These are phyloP conservation scores for Chaetomium cochliodes DNA, from an alignment of 495 filamentous ascomycete genomes.

Conservation along the genomic window DNA sequence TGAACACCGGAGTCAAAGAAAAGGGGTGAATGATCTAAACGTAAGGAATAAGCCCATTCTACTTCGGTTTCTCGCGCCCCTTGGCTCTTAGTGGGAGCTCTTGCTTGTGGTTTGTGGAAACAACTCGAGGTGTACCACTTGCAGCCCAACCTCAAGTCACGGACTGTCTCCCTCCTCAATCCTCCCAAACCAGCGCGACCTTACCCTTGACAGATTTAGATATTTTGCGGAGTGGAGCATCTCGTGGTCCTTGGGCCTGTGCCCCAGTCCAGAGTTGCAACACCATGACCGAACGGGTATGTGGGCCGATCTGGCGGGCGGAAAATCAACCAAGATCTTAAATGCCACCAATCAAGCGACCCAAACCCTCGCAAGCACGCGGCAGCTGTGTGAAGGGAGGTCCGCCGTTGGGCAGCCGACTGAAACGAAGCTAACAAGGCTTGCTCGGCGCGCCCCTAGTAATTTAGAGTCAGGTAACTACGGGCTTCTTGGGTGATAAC, in stretches of 20 bases:
- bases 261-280: slow-evolving; percentile 12
- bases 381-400: background rate
- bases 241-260: background rate
- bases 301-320: slow-evolving; percentile 6
- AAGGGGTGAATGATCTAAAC: background rate
- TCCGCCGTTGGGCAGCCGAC: background rate
- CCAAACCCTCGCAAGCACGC: background rate
- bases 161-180: slow-evolving; percentile 1
- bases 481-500: background rate
- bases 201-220: slow-evolving; percentile 5
- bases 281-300: slow-evolving; percentile 10
- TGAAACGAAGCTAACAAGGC: slow-evolving; percentile 6
- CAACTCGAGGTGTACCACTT: background rate
- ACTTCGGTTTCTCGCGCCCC: background rate
- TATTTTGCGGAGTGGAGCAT: background rate
- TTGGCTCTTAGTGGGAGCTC: background rate
- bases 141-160: background rate
- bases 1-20: background rate
- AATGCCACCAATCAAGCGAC: slow-evolving; percentile 16
- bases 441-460: background rate
- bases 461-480: background rate
- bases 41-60: background rate
- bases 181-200: background rate
- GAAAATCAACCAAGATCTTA: slow-evolving; percentile 2
- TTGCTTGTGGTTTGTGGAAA: slow-evolving; percentile 14